Base-by-base conservation (phyloP, 2,329 filamentous ascomycete species). In the Claviceps pazoutovae region DNA sequence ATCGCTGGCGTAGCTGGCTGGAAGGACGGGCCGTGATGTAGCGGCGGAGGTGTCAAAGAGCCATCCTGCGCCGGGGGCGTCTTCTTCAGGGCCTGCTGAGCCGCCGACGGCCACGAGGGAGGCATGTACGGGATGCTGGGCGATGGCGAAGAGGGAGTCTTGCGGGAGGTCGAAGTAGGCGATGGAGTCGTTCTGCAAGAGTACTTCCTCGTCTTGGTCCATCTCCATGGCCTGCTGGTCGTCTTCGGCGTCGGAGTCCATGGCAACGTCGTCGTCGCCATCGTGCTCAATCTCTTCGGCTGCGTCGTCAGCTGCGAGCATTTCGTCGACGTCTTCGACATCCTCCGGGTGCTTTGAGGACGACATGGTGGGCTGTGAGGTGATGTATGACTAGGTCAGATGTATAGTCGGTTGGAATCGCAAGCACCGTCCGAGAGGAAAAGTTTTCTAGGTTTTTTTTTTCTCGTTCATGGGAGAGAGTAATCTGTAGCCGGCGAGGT, bases 71-170 rank as follows among this genome's bases (percentile, higher is more conserved):
- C 95, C 93, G 0, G 78, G 78, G 1, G 76, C 75, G 51, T 80
- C 75, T 58, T 80, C 78, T 39, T 67, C 68, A 14, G 75, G 70
- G 46, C 78, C 78, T 52, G 82, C 80, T 51, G 77, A 79, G 57
- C 90, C 93, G 55, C 93, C 93, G 0, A 93, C 95, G 3, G 90
- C 85, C 54, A 97, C 75, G 54, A 97, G 82, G 19, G 82, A 75
- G 5, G 84, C 80, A 63, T 86, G 76, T 6, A 82, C 73, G 4
- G 93, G 93, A 66, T 98, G 93, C 66, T 95, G 88, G 17, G 91
- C 88, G 65, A 98, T 93, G 69, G 87, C 82, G 73, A 96, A 98
- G 62, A 98, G 86, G 55, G 85, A 90, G 75, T 96, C 89, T 60
- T 82, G 85, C 72, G 96, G 88, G 38, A 71, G 69, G 72, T 97